phyloP scores from a whole-genome alignment of 2,329 filamentous ascomycete genomes.

The Pseudohalonectria lignicola region DNA sequence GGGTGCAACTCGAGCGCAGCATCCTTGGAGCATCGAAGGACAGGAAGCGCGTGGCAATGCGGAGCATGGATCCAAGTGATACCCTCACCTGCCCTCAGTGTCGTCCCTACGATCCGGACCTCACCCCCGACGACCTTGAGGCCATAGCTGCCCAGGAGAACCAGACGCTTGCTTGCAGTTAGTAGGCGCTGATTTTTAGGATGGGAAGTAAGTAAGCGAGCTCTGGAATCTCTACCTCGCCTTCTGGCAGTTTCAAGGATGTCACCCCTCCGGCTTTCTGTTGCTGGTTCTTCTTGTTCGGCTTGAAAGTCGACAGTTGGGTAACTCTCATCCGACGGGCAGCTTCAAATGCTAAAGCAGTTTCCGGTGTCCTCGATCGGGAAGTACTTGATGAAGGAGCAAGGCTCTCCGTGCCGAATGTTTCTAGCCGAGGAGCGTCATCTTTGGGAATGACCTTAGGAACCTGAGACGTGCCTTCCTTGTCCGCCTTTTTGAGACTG shows the following conservation, averaged over 20 bases:
- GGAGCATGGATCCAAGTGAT: conserved; percentile 52
- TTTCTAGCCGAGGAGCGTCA: too few species aligned
- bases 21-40: conserved; percentile 43
- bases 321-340: conserved; percentile 2
- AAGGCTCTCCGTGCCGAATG: too few species aligned
- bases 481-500: too few species aligned
- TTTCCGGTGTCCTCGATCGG: conserved; percentile 7
- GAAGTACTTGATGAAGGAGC: background rate
- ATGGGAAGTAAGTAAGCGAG: too few species aligned
- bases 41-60: conserved; percentile 58
- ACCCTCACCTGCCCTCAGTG: conserved; percentile 32
- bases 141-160: conserved; percentile 58
- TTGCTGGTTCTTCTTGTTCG: conserved; percentile 30
- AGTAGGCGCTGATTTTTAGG: too few species aligned
- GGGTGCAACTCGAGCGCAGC: conserved; percentile 44
- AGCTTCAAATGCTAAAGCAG: conserved; percentile 10
- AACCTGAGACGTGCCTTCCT: too few species aligned
- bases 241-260: conserved; percentile 32
- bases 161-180: conserved; percentile 37
- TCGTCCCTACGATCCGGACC: conserved; percentile 54
- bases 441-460: too few species aligned
- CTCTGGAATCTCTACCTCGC: conserved; percentile 36
- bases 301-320: conserved; percentile 34
- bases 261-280: conserved; percentile 24
- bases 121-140: conserved; percentile 50